phyloP scores from a whole-genome alignment of 805 yeast species.

The Lachancea fermentati region DNA sequence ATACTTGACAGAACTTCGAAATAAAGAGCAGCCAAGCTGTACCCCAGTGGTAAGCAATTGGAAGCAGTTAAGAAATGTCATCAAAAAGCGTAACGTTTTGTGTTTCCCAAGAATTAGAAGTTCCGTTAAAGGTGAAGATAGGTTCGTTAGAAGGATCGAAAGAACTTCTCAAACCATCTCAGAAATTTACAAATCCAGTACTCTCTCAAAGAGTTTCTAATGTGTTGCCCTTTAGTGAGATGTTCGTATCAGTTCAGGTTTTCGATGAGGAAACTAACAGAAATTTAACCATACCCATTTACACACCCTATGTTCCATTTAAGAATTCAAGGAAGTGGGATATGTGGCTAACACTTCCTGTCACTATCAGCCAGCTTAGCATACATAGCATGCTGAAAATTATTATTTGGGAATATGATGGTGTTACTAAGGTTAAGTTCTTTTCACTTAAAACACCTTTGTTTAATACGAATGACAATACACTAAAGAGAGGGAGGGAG shows the following conservation, averaged over 20 bases:
- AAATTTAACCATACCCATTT: conserved; percentile 45
- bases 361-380: conserved; percentile 66
- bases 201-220: conserved; percentile 38
- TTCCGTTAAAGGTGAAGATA: conserved; percentile 45
- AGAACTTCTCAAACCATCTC: conserved; percentile 39
- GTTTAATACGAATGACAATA: conserved; percentile 50
- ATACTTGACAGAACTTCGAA: not conserved
- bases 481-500: conserved; percentile 70
- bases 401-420: conserved; percentile 62
- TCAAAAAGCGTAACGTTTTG: conserved; percentile 46
- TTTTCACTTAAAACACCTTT: conserved; percentile 56
- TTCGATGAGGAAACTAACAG: conserved; percentile 37
- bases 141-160: conserved; percentile 41
- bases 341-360: conserved; percentile 68
- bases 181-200: conserved; percentile 43
- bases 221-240: conserved; percentile 32
- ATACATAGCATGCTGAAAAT: conserved; percentile 54
- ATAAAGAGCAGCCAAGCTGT: no score
- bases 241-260: conserved; percentile 43
- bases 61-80: conserved; percentile 15
- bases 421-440: conserved; percentile 46
- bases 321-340: conserved; percentile 52
- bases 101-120: conserved; percentile 48
- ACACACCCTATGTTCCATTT: conserved; percentile 45
- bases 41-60: no score